Evolutionary conservation across 805 yeast species (phyloP), one percentile per base, ranked within the genome.

Genomic region (Starmerella etchellsii): DNA sequence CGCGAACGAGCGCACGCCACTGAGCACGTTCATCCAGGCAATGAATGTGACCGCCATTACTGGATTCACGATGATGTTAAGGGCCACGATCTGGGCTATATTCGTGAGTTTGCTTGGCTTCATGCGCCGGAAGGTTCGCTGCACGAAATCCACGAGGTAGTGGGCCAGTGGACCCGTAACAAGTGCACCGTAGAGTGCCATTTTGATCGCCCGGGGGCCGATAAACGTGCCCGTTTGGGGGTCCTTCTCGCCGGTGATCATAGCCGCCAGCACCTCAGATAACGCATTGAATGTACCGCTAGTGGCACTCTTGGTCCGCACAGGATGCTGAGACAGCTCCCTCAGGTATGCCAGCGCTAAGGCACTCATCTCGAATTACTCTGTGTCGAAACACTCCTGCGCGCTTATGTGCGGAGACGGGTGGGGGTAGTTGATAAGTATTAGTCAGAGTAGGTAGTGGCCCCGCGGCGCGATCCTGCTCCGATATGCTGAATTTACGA

Each of bases 111-210:
- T 15, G 5, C 51, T 49, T 13, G 34, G 32, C 41, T 50, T 52
- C 19, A 38, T n/a, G 30, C 59, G 57, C 36, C 49, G 35, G 55
- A 63, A 63, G 13, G 60, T 59, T n/a, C 47, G 43, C 50, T 63
- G 65, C 25, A 61, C 53, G 6, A 47, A 42, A 23, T 48, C 47
- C 2, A 58, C 48, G 15, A 63, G 56, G 40, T 55, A 56, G 49
- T 63, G 67, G 19, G 62, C 53, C 35, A 62, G 46, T 7, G 67
- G 67, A 1, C 64, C 66, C 2, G 59, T 51, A 10, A 63, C 54
- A 26, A 59, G 47, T 30, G 55, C 49, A 13, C 67, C 67, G 45
- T 60, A 63, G 9, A 59, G 48, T 2, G 62, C 64, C 66, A 62
- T 62, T 42, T 58, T 54, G 35, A 56, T 56, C 38, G 62, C 59